phyloP scores from a whole-genome alignment of 2,329 filamentous ascomycete species.

The Cercospora sesami region DNA sequence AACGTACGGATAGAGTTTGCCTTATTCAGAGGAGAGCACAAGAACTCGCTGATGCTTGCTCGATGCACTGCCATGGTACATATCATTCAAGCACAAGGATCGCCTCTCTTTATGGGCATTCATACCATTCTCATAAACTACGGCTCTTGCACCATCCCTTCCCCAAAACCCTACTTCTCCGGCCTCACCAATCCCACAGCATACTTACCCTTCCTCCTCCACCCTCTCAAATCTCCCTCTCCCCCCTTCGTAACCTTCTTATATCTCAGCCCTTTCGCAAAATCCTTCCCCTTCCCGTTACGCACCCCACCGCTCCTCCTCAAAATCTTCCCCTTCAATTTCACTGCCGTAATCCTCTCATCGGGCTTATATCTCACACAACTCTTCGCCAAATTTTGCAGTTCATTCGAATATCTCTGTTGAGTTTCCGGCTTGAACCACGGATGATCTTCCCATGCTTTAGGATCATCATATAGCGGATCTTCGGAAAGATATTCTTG shows the following conservation, averaged over 20 bases:
- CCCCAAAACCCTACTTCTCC: neutral
- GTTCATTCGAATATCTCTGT: neutral
- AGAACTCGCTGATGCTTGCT: too few species aligned
- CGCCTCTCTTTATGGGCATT: too few species aligned
- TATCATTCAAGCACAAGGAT: too few species aligned
- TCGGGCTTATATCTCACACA: neutral
- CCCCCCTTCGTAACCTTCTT: neutral
- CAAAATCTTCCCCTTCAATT: conserved; percentile 7
- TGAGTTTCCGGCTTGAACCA: neutral
- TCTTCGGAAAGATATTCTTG: neutral
- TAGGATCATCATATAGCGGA: neutral
- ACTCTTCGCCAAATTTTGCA: neutral
- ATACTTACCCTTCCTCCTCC: neutral
- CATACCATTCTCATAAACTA: too few species aligned
- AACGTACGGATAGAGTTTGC: too few species aligned
- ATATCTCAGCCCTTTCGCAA: neutral
- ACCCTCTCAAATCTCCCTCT: neutral
- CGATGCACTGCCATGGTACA: too few species aligned
- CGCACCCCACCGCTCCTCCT: neutral
- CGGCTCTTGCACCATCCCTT: too few species aligned
- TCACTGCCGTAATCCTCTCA: neutral
- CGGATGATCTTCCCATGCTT: neutral
- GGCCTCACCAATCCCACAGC: neutral
- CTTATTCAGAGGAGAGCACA: too few species aligned
- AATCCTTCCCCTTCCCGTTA: neutral